phyloP scores from a whole-genome alignment of 441 rosid species.

The Theobroma grandiflorum region DNA sequence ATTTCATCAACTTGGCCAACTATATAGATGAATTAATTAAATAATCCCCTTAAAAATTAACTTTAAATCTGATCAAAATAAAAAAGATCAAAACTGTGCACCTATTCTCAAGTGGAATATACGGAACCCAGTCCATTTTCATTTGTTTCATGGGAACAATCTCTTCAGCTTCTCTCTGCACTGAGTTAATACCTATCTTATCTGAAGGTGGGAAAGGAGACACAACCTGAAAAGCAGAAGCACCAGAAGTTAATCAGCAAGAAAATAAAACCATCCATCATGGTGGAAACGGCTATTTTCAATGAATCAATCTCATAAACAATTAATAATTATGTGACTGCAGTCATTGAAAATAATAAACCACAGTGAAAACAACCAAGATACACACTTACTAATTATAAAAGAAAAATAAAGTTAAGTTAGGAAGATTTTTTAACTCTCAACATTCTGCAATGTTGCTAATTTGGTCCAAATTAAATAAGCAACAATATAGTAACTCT shows the following conservation, averaged over 20 bases:
- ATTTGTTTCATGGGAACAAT: slow-evolving; percentile 95
- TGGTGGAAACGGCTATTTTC: slow-evolving; percentile 1
- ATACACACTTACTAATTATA: neutral
- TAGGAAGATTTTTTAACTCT: slow-evolving; percentile 1
- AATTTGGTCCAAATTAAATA: slow-evolving; percentile 12
- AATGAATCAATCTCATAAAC: slow-evolving; percentile 7
- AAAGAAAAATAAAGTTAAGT: slow-evolving; percentile 6
- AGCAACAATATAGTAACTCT: slow-evolving; percentile 6
- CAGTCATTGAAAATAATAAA: neutral
- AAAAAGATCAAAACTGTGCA: slow-evolving; percentile 35
- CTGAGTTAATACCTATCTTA: slow-evolving; percentile 90
- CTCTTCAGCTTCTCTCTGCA: slow-evolving; percentile 94
- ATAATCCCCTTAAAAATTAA: neutral
- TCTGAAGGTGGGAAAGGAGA: slow-evolving; percentile 98
- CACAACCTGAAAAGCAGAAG: slow-evolving; percentile 57
- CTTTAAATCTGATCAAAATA: slow-evolving; percentile 21
- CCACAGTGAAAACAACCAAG: neutral
- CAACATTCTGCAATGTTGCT: neutral
- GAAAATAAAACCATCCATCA: neutral
- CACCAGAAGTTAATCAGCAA: slow-evolving; percentile 19
- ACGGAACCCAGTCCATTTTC: slow-evolving; percentile 99
- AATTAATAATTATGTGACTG: neutral
- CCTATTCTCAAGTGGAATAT: slow-evolving; percentile 89
- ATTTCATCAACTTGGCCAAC: neutral
- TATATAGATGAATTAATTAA: neutral